Conservation (phyloP, 2,329 filamentous ascomycete genomes). For the Cylindrodendrum hubeiense region DNA sequence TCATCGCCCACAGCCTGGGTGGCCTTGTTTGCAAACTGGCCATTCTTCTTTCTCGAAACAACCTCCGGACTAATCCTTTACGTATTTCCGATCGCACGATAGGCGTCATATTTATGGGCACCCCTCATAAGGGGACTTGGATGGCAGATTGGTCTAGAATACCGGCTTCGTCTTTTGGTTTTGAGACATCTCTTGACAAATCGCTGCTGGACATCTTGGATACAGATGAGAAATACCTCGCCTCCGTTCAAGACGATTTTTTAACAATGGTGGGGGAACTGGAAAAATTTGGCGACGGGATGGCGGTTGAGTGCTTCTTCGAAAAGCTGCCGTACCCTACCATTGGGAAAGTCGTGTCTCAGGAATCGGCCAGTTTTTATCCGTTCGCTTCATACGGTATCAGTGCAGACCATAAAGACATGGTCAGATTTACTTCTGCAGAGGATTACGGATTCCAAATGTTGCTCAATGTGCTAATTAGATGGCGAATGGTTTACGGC, state of each 20-base stretch:
- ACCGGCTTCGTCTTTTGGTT: slow-evolving; percentile 42
- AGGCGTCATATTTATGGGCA: slow-evolving; percentile 54
- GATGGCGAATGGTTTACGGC: no score
- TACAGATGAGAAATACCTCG: slow-evolving; percentile 40
- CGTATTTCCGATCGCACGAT: slow-evolving; percentile 42
- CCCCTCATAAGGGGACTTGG: slow-evolving; percentile 51
- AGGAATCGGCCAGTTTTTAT: slow-evolving; percentile 46
- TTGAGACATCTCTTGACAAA: slow-evolving; percentile 48
- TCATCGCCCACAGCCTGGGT: no score
- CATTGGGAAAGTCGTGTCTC: slow-evolving; percentile 43
- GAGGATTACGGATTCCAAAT: slow-evolving; percentile 47
- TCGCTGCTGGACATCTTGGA: slow-evolving; percentile 44
- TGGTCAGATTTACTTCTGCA: slow-evolving; percentile 47
- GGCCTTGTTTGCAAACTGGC: slow-evolving; percentile 53
- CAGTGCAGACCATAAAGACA: slow-evolving; percentile 48
- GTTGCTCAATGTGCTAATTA: slow-evolving; percentile 34
- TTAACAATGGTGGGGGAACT: slow-evolving; percentile 42
- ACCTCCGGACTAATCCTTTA: slow-evolving; percentile 44
- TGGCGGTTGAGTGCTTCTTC: slow-evolving; percentile 51
- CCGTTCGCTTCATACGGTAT: slow-evolving; percentile 45
- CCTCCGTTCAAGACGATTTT: slow-evolving; percentile 43
- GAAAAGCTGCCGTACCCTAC: slow-evolving; percentile 48
- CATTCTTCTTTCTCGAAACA: slow-evolving; percentile 47
- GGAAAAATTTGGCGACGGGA: slow-evolving; percentile 20
- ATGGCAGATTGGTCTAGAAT: slow-evolving; percentile 50